Evolutionary conservation across 208 protist species (phyloP).

Genomic region (Naegleria gruberi): DNA sequence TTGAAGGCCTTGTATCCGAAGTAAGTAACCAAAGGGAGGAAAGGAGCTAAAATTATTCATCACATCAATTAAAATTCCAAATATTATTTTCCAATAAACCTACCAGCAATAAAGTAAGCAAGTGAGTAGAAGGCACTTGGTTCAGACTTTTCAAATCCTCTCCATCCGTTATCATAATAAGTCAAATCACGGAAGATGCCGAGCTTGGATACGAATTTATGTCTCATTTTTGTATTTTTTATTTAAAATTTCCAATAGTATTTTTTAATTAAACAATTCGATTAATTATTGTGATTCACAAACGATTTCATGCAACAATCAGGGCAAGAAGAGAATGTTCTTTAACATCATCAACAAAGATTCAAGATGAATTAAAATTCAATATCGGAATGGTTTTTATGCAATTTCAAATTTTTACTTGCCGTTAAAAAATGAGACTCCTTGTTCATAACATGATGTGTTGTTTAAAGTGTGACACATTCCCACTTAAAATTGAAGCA

Average conservation of each 20-base stretch:
- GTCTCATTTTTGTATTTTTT: neutral
- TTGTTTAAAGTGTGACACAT: neutral
- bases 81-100: neutral
- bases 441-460: conserved; percentile 7
- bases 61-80: neutral
- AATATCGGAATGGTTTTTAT: too few relatives aligned
- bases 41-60: neutral
- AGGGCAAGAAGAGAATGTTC: too few relatives aligned
- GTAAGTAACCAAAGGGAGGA: neutral
- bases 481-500: conserved; percentile 12
- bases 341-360: too few relatives aligned
- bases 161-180: neutral
- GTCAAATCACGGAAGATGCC: neutral
- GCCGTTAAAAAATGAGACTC: neutral
- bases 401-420: neutral
- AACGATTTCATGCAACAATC: too few relatives aligned
- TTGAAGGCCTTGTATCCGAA: neutral
- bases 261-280: neutral
- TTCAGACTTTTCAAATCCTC: neutral
- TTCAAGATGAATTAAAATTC: too few relatives aligned
- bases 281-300: too few relatives aligned
- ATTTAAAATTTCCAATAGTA: neutral
- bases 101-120: neutral
- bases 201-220: neutral
- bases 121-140: neutral